Conservation (phyloP, 352 stramenopile genomes). For the Bremia lactucae region DNA sequence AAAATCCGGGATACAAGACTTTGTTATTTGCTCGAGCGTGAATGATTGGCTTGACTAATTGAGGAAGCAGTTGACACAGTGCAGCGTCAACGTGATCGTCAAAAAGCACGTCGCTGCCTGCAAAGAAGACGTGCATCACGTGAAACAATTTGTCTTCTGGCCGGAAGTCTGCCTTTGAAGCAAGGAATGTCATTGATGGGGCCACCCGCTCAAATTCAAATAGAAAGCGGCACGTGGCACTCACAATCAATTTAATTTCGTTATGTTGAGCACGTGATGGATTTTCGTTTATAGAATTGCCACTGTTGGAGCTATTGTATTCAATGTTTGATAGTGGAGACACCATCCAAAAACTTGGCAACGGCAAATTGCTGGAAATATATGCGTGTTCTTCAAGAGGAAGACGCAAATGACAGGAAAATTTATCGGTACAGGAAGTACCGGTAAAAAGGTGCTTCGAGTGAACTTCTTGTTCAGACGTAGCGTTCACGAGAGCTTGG, state of each 20-base stretch:
- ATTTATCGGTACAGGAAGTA: conserved; percentile 16
- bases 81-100: conserved; percentile 49
- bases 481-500: conserved; percentile 49
- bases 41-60: conserved; percentile 32
- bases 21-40: conserved; percentile 9
- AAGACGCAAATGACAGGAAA: conserved; percentile 45
- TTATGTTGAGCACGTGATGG: conserved; percentile 41
- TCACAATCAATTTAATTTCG: conserved; percentile 68
- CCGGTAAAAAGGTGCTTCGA: conserved; percentile 25
- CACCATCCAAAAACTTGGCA: conserved; percentile 62
- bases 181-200: conserved; percentile 10
- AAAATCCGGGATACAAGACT: conserved; percentile 34
- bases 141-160: conserved; percentile 72
- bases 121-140: conserved; percentile 61
- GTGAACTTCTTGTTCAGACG: conserved; percentile 43
- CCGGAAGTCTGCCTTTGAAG: conserved; percentile 17
- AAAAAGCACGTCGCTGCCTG: conserved; percentile 57
- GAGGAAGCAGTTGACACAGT: conserved; percentile 35
- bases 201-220: conserved; percentile 37
- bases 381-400: conserved; percentile 48
- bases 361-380: conserved; percentile 38
- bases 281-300: conserved; percentile 8
- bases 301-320: conserved; percentile 22
- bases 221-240: conserved; percentile 51
- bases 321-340: conserved; percentile 61